Percentiles rank a stretch among this genome's conserved stretches.
phyloP scores from a whole-genome alignment of 73 alveolate genomes.

The Paramecium pentaurelia region DNA sequence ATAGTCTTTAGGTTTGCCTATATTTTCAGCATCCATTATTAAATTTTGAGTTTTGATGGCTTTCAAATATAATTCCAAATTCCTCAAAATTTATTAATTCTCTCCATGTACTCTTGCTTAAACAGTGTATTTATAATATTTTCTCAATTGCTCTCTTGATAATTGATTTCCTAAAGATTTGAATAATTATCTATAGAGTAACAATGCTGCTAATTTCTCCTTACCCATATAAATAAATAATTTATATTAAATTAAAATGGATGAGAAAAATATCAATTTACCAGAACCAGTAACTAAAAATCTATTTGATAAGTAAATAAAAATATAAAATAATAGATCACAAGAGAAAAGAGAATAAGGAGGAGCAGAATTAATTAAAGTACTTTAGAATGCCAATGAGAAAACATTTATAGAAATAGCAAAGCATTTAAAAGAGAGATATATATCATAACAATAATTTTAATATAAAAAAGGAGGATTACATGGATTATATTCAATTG shows the following conservation, averaged over 20 bases:
- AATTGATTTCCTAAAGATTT: neutral
- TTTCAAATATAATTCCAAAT: neutral
- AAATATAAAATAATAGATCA: neutral
- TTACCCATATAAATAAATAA: neutral
- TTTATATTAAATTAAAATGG: neutral
- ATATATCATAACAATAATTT: neutral
- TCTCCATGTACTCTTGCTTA: neutral
- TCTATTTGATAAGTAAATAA: neutral
- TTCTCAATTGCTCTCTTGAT: constrained; percentile 15
- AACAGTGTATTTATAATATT: constrained; percentile 9
- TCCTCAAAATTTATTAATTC: neutral
- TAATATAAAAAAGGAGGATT: constrained; percentile 21
- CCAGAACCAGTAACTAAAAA: neutral
- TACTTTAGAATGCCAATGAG: neutral
- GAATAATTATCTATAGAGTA: neutral
- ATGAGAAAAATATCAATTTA: neutral
- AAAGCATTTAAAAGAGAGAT: neutral
- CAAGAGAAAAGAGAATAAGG: constrained; percentile 30
- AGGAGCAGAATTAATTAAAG: neutral
- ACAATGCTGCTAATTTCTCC: neutral
- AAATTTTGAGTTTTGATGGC: neutral
- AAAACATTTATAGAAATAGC: neutral
- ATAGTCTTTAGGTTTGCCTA: neutral
- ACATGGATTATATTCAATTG: constrained; percentile 39
- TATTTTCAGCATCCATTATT: constrained; percentile 14